phyloP scores from a whole-genome alignment of 1,284 basidiomycete genomes.

The Tranzscheliella williamsii region DNA sequence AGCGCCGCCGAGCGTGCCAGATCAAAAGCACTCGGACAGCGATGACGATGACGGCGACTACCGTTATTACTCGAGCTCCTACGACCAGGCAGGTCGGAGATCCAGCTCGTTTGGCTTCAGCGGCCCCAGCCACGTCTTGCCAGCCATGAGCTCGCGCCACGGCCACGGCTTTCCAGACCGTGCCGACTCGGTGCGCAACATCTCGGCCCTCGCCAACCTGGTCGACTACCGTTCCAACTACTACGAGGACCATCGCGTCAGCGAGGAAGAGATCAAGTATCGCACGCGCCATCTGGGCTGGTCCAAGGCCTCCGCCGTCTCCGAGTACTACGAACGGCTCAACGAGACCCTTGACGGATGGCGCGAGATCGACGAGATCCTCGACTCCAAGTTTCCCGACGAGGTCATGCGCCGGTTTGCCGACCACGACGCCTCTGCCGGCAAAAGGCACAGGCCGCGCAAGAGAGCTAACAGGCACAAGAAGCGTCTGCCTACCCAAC shows the following conservation, averaged over 20 bases:
- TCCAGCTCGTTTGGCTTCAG: slow-evolving; percentile 28
- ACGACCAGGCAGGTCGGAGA: slow-evolving; percentile 12
- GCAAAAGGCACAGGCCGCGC: slow-evolving; percentile 6
- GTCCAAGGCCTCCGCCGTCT: slow-evolving; percentile 35
- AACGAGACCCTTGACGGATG: slow-evolving; percentile 56
- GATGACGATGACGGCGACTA: slow-evolving; percentile 9
- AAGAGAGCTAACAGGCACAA: slow-evolving; percentile 4
- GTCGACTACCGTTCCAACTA: slow-evolving; percentile 54
- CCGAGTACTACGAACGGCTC: slow-evolving; percentile 50
- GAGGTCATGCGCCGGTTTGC: slow-evolving; percentile 56
- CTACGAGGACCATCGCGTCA: slow-evolving; percentile 45
- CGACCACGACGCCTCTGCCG: slow-evolving; percentile 5
- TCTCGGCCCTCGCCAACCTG: slow-evolving; percentile 47
- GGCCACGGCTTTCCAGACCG: slow-evolving; percentile 42
- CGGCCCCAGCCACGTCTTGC: slow-evolving; percentile 13
- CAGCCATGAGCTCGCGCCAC: slow-evolving; percentile 29
- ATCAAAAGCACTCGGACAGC: neutral
- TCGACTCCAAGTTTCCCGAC: slow-evolving; percentile 56
- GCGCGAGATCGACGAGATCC: slow-evolving; percentile 58
- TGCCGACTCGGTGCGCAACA: slow-evolving; percentile 49
- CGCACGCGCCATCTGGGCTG: slow-evolving; percentile 22
- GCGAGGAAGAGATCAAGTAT: slow-evolving; percentile 40
- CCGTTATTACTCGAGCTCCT: slow-evolving; percentile 12
- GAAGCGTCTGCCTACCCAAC: slow-evolving; percentile 3
- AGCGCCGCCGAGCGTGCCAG: neutral